phyloP scores from a whole-genome alignment of 495 filamentous ascomycete species.

The Astrocystis sublimbata region DNA sequence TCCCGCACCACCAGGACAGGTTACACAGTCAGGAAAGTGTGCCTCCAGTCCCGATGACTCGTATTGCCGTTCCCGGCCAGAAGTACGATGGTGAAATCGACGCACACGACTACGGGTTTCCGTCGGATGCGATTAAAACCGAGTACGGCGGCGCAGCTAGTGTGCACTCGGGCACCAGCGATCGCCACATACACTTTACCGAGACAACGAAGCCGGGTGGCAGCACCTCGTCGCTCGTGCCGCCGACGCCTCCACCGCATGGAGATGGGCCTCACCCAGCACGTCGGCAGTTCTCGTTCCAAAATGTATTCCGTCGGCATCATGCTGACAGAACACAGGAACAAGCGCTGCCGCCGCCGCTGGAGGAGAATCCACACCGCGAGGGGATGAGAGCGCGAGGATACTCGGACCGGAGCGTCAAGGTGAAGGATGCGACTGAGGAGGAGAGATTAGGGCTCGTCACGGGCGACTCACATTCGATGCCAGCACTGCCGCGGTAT shows the following conservation, averaged over 20 bases:
- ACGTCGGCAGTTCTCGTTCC: conserved; percentile 89
- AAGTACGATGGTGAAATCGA: conserved; percentile 43
- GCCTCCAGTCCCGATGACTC: conserved; percentile 61
- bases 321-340: conserved; percentile 40
- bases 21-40: conserved; percentile 26
- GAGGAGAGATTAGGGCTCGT: conserved; percentile 89
- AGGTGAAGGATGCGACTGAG: conserved; percentile 65
- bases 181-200: conserved; percentile 45
- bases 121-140: conserved; percentile 29
- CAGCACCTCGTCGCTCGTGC: conserved; percentile 34
- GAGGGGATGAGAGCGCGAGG: conserved; percentile 51
- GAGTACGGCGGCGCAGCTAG: conserved; percentile 41
- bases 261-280: conserved; percentile 34
- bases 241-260: conserved; percentile 55
- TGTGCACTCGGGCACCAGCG: conserved; percentile 35
- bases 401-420: conserved; percentile 44
- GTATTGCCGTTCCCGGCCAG: conserved; percentile 57
- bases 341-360: conserved; percentile 25
- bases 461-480: conserved; percentile 63
- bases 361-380: conserved; percentile 30
- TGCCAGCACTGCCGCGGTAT: conserved; percentile 42
- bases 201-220: conserved; percentile 27
- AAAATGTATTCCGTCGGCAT: conserved; percentile 67
- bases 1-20: conserved; percentile 32
- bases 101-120: conserved; percentile 39